A percentile compares a stretch with the other conserved stretches of the same genome.
phyloP scores from a whole-genome alignment of 2,329 filamentous ascomycete species.

The Cercospora nicotianae region DNA sequence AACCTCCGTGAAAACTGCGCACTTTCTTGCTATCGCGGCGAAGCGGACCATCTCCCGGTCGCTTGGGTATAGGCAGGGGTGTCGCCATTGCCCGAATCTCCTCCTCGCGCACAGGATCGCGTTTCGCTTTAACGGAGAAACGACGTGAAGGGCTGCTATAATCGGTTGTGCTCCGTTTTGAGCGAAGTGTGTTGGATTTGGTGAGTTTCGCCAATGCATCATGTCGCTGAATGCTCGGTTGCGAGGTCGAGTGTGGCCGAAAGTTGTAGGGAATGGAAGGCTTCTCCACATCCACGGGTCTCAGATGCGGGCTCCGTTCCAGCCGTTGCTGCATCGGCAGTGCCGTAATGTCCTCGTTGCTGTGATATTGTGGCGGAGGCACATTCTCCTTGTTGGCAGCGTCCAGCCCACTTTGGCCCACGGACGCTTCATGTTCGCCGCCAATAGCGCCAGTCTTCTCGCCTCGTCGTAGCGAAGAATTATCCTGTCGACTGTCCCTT shows the following conservation, averaged over 20 bases:
- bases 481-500: background rate
- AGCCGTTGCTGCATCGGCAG: constrained; percentile 45
- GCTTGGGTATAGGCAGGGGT: constrained; percentile 60
- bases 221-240: constrained; percentile 33
- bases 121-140: constrained; percentile 69
- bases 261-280: constrained; percentile 49
- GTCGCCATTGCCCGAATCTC: constrained; percentile 85
- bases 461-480: background rate
- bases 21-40: constrained; percentile 67
- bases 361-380: constrained; percentile 29
- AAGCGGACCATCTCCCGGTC: constrained; percentile 48
- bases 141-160: constrained; percentile 58
- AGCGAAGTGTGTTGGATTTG: constrained; percentile 37
- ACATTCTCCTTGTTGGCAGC: constrained; percentile 30
- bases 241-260: constrained; percentile 33
- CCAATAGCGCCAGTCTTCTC: constrained; percentile 14
- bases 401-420: constrained; percentile 16
- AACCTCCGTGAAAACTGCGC: constrained; percentile 61
- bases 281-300: constrained; percentile 43
- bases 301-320: constrained; percentile 50
- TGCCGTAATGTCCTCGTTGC: constrained; percentile 51
- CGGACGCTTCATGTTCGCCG: constrained; percentile 9
- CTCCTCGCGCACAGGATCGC: constrained; percentile 76
- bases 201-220: constrained; percentile 22
- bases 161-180: constrained; percentile 47